Evolutionary conservation across 78 protist species (phyloP), one percentile per base, ranked within the genome.

Genomic region (Acrasis kona): DNA sequence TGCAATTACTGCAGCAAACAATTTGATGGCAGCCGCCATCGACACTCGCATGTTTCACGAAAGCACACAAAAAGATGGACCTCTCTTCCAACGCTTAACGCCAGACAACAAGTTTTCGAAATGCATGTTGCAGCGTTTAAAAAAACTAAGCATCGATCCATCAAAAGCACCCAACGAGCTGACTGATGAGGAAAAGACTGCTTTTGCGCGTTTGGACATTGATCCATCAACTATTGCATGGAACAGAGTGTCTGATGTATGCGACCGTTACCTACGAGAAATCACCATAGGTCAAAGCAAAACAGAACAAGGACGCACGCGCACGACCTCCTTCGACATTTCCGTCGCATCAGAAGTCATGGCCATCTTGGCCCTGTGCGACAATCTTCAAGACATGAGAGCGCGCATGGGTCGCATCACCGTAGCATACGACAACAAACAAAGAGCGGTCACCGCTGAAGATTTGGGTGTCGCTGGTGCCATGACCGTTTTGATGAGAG

Each of bases 1-100:
- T 78, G 98, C 99, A 28, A 92, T 97, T 78, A 88, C 97, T 0
- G 97, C 97, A 2, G 99, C 99, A 28, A 94, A 95, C 87, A 97
- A 97, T 77, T 65, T 95, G 37, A 68, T 90, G 39, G 92, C 98
- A 0, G 99, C 99, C 0, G 96, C 96, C 57, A 90, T 96, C 66
- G 99, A 96, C 76, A 69, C 99, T 8, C 82, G 99, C 42, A 72
- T 83, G 41, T 87, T 94, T 39, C 99, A 94, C 41, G 98, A 96
- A 66, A 30, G 31, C 12, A 90, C 97, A 10, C 93, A 87, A 75
- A 82, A 77, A 0, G 91, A 67, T 19, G 83, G 34, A 41, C 77
- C 86, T 30, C 88, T 80, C 73, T 86, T 84, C 40, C 40, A 38
- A 10, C 32, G 39, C 28, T 7, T 76, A 10, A 34, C 50, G 12